Evolutionary conservation across 495 filamentous ascomycete species (phyloP).

Genomic region (Halenospora varia): DNA sequence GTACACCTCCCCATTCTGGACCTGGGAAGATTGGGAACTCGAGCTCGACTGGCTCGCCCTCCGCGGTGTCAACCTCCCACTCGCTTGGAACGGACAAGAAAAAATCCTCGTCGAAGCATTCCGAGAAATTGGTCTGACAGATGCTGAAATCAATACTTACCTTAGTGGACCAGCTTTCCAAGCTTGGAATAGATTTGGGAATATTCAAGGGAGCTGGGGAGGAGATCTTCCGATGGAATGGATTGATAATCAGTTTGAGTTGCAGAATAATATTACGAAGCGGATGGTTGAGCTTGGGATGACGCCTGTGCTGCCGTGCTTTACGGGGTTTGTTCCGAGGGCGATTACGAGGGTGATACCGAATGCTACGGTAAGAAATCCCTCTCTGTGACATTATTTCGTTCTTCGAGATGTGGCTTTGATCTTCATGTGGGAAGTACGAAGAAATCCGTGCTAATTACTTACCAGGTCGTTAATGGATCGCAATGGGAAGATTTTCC

Average conservation of each 20-base stretch:
- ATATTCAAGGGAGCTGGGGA: conserved; percentile 49
- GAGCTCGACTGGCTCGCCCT: conserved; percentile 54
- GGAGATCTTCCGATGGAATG: conserved; percentile 40
- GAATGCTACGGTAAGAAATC: conserved; percentile 27
- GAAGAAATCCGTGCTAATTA: background rate
- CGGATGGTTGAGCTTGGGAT: conserved; percentile 52
- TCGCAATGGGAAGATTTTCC: conserved; percentile 44
- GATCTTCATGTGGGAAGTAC: background rate
- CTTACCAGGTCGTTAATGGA: conserved; percentile 34
- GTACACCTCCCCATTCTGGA: conserved; percentile 50
- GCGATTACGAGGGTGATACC: conserved; percentile 38
- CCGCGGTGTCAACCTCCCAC: conserved; percentile 45
- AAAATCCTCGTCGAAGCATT: conserved; percentile 48
- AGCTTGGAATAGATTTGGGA: conserved; percentile 54
- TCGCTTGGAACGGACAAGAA: conserved; percentile 51
- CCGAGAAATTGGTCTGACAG: conserved; percentile 41
- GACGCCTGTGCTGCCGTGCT: conserved; percentile 45
- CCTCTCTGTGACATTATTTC: too few species aligned
- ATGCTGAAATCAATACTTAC: conserved; percentile 40
- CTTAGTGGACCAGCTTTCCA: conserved; percentile 49
- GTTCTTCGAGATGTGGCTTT: too few species aligned
- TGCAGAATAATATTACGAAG: conserved; percentile 44
- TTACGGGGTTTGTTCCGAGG: conserved; percentile 45
- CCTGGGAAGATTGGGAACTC: conserved; percentile 51
- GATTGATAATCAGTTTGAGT: conserved; percentile 41